Evolutionary conservation across 495 filamentous ascomycete genomes (phyloP), one percentile per base, ranked within the genome.

Genomic region (Penicillium coprophilum): DNA sequence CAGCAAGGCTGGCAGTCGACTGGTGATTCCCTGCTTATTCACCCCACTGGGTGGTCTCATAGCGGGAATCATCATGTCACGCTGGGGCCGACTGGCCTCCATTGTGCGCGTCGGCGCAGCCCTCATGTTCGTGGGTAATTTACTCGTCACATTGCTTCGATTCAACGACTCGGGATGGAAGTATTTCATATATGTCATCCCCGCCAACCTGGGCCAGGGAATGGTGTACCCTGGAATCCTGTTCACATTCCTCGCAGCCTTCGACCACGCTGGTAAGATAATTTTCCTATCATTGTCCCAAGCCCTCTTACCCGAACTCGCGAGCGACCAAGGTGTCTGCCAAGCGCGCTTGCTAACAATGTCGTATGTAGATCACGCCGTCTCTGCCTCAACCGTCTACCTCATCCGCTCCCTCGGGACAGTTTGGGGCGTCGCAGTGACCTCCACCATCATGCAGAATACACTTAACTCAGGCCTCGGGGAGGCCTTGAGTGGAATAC

Each of bases 381-480:
- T 87, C 10, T 84, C 82, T 0, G 77, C 85, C 1, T 87, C 85
- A 8, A 86, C 80, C 2, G 78, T 82, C 8, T 86, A 86, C 60
- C 76, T 87, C 32, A 80, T 86, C 47, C 82, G 84, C 32, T 85
- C 82, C 5, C 73, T 87, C 8, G 85, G 84, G 10, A 82, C 77
- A 0, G 85, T 87, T 27, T 86, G 82, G 73, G 85, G 84, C 12
- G 84, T 87, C 1, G 82, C 85, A 1, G 72, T 85, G 15, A 84
- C 82, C 0, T 85, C 82, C 9, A 77, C 83, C 0, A 84, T 87
- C 34, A 75, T 86, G 27, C 85, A 87, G 71, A 87, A 85, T 50
- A 81, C 83, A 64, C 75, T 87, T 59, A 79, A 73, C 63, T 69
- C 79, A 57, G 75, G 77, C 67, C 77, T 87, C 48, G 75, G 77